Conservation (phyloP, 2,329 filamentous ascomycete genomes). For the Nigrospora oryzae region DNA sequence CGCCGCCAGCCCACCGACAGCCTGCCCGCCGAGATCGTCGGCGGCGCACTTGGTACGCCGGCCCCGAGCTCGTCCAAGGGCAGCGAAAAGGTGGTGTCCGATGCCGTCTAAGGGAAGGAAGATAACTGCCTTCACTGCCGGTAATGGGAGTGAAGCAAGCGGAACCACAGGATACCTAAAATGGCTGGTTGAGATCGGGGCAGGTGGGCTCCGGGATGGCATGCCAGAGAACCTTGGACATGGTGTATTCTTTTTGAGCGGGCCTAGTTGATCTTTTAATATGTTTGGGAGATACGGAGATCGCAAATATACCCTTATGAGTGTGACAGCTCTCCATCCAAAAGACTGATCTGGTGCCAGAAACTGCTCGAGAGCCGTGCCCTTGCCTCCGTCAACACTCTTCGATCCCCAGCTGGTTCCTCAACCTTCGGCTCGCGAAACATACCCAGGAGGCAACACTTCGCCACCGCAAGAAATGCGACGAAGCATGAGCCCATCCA, state of each 20-base stretch:
- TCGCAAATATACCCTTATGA: background rate
- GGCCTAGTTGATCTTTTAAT: too few relatives aligned
- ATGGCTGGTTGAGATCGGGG: background rate
- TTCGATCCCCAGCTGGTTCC: background rate
- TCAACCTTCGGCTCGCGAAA: too few relatives aligned
- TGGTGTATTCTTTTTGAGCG: too few relatives aligned
- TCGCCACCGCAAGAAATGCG: too few relatives aligned
- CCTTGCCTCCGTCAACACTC: background rate
- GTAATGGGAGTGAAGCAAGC: background rate
- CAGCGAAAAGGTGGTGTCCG: slow-evolving; percentile 14
- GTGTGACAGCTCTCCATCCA: background rate
- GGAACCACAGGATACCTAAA: background rate
- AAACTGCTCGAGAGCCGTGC: background rate
- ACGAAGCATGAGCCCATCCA: too few relatives aligned
- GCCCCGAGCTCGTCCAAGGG: slow-evolving; percentile 13
- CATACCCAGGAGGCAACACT: background rate
- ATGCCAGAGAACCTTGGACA: too few relatives aligned
- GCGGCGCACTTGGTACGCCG: slow-evolving; percentile 5
- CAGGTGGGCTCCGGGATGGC: background rate
- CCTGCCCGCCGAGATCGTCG: slow-evolving; percentile 3
- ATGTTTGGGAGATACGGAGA: background rate
- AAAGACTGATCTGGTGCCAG: background rate
- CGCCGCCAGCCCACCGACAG: slow-evolving; percentile 50
- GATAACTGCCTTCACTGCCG: background rate
- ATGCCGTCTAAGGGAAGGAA: slow-evolving; percentile 7